Evolutionary conservation across 495 filamentous ascomycete genomes (phyloP).

Genomic region (Endocarpon pusillum): DNA sequence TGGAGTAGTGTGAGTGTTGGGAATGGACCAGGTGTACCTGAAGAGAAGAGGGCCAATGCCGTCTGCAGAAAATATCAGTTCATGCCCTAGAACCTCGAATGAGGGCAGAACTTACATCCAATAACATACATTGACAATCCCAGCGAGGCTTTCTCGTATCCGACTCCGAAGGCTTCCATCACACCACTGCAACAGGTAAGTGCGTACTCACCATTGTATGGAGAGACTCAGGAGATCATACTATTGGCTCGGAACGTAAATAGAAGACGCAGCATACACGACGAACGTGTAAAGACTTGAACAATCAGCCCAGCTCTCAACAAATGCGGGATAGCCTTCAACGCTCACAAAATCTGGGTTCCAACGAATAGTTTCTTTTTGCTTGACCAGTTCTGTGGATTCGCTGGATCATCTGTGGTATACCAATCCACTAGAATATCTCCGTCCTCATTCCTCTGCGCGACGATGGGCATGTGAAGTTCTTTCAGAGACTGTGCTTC

Average conservation of each 20-base stretch:
- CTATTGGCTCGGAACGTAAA: conserved; percentile 23
- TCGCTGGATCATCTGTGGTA: conserved; percentile 31
- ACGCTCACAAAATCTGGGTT: conserved; percentile 11
- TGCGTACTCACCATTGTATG: no score
- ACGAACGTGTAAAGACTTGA: conserved; percentile 22
- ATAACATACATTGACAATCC: conserved; percentile 11
- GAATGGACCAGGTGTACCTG: background rate
- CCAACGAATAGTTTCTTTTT: conserved; percentile 15
- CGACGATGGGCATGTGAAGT: conserved; percentile 29
- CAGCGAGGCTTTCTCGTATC: conserved; percentile 14
- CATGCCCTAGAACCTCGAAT: no score
- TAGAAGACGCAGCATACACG: conserved; percentile 29
- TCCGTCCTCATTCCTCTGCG: conserved; percentile 21
- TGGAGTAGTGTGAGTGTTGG: no score
- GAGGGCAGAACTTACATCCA: background rate
- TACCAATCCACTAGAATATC: conserved; percentile 39
- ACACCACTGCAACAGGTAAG: no score
- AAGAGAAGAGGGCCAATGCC: conserved; percentile 7
- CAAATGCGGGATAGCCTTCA: background rate
- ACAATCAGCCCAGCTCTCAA: background rate
- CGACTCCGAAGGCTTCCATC: conserved; percentile 15
- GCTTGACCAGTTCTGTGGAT: conserved; percentile 38
- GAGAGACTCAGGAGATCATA: no score
- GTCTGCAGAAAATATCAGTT: conserved; percentile 2
- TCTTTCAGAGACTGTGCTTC: conserved; percentile 14